These are phyloP conservation scores for Rhizopus delemar DNA, from an alignment of 371 early-diverging fungal species.

Conservation along the genomic window DNA sequence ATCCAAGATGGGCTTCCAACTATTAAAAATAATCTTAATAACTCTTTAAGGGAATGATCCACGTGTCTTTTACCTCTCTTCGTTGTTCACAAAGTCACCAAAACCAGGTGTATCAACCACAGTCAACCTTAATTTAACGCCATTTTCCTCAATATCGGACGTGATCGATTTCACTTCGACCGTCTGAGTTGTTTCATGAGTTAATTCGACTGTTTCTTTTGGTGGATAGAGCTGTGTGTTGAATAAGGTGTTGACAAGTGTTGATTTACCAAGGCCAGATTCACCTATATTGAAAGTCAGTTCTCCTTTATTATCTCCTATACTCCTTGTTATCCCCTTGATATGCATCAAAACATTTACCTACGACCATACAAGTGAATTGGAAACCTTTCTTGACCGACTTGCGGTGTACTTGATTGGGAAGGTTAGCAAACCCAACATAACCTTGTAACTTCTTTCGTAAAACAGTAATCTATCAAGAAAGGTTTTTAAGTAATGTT, in stretches of 20 bases:
- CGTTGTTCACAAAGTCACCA: slow-evolving; percentile 96
- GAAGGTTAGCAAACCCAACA: slow-evolving; percentile 98
- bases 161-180: slow-evolving; percentile 92
- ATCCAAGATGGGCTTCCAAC: slow-evolving; percentile 94
- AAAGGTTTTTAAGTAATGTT: too few species aligned
- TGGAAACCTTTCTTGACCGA: slow-evolving; percentile 99
- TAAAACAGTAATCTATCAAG: slow-evolving; percentile 45
- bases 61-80: slow-evolving; percentile 65
- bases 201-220: slow-evolving; percentile 77
- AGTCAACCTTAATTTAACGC: slow-evolving; percentile 90
- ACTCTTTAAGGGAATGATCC: slow-evolving; percentile 1
- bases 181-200: slow-evolving; percentile 87
- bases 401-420: slow-evolving; percentile 98
- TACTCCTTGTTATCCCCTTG: background rate
- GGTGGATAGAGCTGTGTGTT: slow-evolving; percentile 89
- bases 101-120: slow-evolving; percentile 95
- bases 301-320: background rate
- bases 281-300: slow-evolving; percentile 66
- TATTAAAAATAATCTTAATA: slow-evolving; percentile 21
- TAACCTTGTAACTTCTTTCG: slow-evolving; percentile 88
- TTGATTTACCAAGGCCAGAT: slow-evolving; percentile 99
- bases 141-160: slow-evolving; percentile 86
- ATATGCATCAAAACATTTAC: slow-evolving; percentile 43
- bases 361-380: slow-evolving; percentile 97
- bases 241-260: slow-evolving; percentile 99